Base-by-base conservation (phyloP, 768 basidiomycete species). In the Tricholoma hemisulphureum region DNA sequence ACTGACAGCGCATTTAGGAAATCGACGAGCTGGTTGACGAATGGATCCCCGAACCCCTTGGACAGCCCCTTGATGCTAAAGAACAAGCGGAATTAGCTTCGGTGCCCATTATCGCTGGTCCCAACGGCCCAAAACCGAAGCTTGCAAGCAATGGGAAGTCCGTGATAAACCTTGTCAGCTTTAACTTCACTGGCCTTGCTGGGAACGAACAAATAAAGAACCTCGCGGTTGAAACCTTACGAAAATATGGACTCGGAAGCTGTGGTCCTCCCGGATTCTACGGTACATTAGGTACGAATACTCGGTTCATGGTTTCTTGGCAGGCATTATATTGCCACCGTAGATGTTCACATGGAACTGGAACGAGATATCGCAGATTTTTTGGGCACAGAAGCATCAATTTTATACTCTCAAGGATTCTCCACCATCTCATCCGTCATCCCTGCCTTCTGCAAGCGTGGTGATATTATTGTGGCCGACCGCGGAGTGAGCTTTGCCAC, bases 201-300 rank as follows among this genome's bases (percentile, higher is more conserved):
- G 91, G 90, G 16, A 93, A 93, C 63, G 94, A 97, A 61, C 75
- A 81, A 49, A 86, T 98, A 73, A 95, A 94, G 68, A 83, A 93
- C 53, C 82, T 83, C 14, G 93, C 95, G 4, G 80, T 96, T 3
- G 91, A 92, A 51, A 91, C 88, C 0, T 75, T 98, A 18, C 79
- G 87, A 49, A 88, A 90, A 69, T 98, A 97, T 62, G 97, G 96
- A 23, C 80, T 98, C 2, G 96, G 95, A 7, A 91, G 89, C 61
- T 99, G 97, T 67, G 96, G 96, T 2, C 97, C 97, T 35, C 88
- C 95, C 26, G 94, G 95, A 10, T 99, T 99, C 77, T 98, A 98
- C 70, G 96, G 96, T 13, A 96, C 92, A 2, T 79, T 97, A 45
- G 95, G 95, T 95, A 60, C 56, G 88, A 77, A 32, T 31, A 11